phyloP scores from a whole-genome alignment of 805 yeast genomes.

The Lipomyces starkeyi region DNA sequence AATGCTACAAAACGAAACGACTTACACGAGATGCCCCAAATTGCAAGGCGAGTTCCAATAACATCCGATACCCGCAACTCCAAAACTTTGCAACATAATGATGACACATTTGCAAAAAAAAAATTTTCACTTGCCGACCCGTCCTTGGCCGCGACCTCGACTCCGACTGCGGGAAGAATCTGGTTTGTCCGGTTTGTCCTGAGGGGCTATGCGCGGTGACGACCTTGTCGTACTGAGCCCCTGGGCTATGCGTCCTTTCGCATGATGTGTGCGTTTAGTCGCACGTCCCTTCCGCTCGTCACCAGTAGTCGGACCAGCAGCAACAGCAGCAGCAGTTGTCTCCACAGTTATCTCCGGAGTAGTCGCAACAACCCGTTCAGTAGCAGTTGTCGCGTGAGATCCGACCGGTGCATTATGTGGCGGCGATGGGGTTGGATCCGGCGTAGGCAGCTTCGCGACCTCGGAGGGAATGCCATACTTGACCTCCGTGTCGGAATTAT shows the following conservation, averaged over 20 bases:
- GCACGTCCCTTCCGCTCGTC: neutral
- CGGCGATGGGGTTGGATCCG: conserved; percentile 2
- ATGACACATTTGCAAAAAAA: too few species aligned
- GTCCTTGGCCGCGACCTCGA: neutral
- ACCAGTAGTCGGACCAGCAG: neutral
- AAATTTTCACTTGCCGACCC: neutral
- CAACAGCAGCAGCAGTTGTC: neutral
- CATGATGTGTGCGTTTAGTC: neutral
- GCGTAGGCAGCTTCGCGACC: neutral
- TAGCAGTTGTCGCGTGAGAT: neutral
- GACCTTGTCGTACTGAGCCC: neutral
- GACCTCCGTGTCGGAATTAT: neutral
- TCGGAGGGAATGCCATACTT: neutral
- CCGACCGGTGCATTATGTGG: neutral
- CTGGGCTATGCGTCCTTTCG: neutral
- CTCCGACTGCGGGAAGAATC: neutral
- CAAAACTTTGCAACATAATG: too few species aligned
- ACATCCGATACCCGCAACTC: neutral
- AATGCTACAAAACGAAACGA: neutral
- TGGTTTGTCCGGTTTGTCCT: neutral
- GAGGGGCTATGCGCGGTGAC: neutral
- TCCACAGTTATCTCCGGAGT: neutral
- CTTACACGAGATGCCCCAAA: neutral
- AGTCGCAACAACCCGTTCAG: neutral
- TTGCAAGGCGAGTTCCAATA: neutral